Base-by-base conservation (phyloP, 768 basidiomycete species). In the Rhizopogon sp. region DNA sequence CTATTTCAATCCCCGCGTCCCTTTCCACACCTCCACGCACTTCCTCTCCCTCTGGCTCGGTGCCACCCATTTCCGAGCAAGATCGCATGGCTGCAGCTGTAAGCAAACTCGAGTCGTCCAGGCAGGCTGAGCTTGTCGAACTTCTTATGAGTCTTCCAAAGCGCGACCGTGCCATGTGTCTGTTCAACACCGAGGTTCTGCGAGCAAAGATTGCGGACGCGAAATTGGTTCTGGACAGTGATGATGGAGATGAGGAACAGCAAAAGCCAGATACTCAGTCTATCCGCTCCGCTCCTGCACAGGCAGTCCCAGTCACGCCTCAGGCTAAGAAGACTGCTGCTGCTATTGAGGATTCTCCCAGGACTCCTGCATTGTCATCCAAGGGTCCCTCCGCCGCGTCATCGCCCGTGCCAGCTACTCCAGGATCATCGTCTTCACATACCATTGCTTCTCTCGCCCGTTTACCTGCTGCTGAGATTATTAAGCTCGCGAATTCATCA, bases 71-170 rank as follows among this genome's bases (percentile, higher is more conserved):
- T 25, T 85, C 88, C 0, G 93, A 94, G 71, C 76, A 79, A 46
- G 90, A 93, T 50, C 82, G 90, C 35, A 84, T 95, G 66, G 68
- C 78, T 29, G 79, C 74, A 4, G 87, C 90, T 2, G 79, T 94
- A 43, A 67, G 73, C 56, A 83, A 78, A 64, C 74, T 90, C 5
- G 88, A 91, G 67, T 72, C 79, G 5, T 65, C 74, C 0, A 79
- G 82, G 50, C 81, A 84, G 43, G 64, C 63, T 2, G 87, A 90
- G 58, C 77, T 95, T 43, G 84, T 86, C 0, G 89, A 88, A 22
- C 75, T 96, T 50, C 71, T 95, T 37, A 89, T 93, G 87, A 87
- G 84, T 61, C 77, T 96, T 16, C 85, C 89, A 1, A 95, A 93
- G 71, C 83, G 88, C 56, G 93, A 96, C 60, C 82, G 93, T 13